A percentile compares a stretch with the other conserved stretches of the same genome.
Evolutionary conservation across 2,329 filamentous ascomycete genomes (phyloP).

Genomic region (Xylariaceae sp.): DNA sequence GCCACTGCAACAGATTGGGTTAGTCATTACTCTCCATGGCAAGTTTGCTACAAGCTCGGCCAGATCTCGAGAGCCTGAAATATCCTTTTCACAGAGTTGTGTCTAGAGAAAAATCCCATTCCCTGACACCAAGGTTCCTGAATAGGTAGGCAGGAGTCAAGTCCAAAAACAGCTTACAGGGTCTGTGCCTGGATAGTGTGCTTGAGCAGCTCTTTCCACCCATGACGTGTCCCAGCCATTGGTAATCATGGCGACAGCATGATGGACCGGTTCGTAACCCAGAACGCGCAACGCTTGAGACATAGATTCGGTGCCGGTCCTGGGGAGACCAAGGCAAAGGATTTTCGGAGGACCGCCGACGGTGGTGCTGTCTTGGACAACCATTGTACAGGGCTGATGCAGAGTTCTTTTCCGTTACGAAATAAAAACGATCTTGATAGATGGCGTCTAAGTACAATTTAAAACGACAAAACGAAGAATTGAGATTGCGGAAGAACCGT

Average conservation of each 20-base stretch:
- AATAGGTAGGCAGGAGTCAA: no score
- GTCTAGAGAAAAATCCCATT: no score
- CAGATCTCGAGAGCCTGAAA: no score
- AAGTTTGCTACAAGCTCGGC: no score
- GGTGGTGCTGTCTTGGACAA: neutral
- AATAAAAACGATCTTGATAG: no score
- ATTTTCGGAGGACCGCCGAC: neutral
- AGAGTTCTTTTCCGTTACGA: no score
- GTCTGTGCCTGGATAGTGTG: neutral
- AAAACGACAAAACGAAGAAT: neutral
- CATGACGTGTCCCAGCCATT: neutral
- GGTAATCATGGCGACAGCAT: neutral
- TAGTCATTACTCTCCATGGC: no score
- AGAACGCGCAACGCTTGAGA: neutral
- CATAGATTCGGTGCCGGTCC: neutral
- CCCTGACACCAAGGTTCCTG: no score
- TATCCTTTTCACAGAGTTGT: no score
- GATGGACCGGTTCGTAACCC: neutral
- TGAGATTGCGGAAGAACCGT: neutral
- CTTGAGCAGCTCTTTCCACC: neutral
- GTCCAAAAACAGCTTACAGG: neutral
- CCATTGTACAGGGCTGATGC: neutral
- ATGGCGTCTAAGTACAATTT: neutral
- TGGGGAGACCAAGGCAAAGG: neutral
- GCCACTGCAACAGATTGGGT: neutral